Conservation (phyloP, 2,329 filamentous ascomycete species). For the Sporothrix brasiliensis region DNA sequence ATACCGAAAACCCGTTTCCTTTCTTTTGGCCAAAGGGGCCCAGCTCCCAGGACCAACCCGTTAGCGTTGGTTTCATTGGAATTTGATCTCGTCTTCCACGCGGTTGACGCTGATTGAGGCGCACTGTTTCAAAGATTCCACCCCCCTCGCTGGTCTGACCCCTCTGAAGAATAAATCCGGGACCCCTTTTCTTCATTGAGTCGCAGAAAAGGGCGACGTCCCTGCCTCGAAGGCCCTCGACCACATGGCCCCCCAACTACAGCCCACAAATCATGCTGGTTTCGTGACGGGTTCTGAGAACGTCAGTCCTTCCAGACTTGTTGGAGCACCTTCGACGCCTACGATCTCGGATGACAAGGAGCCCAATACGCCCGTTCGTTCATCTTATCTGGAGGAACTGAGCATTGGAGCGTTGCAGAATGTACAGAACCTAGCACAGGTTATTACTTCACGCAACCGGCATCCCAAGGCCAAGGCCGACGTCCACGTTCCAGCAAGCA, state of each 20-base stretch:
- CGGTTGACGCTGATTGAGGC: background rate
- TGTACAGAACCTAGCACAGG: background rate
- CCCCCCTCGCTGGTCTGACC: background rate
- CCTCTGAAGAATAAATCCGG: conserved; percentile 28
- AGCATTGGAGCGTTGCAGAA: conserved; percentile 29
- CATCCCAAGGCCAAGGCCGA: background rate
- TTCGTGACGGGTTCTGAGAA: conserved; percentile 25
- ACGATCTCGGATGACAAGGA: conserved; percentile 18
- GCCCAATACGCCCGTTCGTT: conserved; percentile 10
- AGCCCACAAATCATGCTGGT: conserved; percentile 7
- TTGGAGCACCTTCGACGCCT: background rate
- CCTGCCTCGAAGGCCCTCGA: background rate
- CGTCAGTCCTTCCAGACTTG: conserved; percentile 17
- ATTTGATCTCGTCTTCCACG: background rate
- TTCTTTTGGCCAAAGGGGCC: conserved; percentile 1
- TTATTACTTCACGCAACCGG: conserved; percentile 8
- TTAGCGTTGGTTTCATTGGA: conserved; percentile 2
- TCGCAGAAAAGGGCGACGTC: conserved; percentile 12
- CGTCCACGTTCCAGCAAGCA: background rate
- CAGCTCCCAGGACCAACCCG: background rate
- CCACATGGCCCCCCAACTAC: conserved; percentile 31
- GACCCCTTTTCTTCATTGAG: conserved; percentile 28
- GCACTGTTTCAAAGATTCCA: conserved; percentile 8
- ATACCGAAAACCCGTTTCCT: background rate
- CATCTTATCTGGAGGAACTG: conserved; percentile 30